These are phyloP conservation scores for Hygrophoropsis aurantiaca DNA, from an alignment of 768 basidiomycete genomes.

Conservation along the genomic window DNA sequence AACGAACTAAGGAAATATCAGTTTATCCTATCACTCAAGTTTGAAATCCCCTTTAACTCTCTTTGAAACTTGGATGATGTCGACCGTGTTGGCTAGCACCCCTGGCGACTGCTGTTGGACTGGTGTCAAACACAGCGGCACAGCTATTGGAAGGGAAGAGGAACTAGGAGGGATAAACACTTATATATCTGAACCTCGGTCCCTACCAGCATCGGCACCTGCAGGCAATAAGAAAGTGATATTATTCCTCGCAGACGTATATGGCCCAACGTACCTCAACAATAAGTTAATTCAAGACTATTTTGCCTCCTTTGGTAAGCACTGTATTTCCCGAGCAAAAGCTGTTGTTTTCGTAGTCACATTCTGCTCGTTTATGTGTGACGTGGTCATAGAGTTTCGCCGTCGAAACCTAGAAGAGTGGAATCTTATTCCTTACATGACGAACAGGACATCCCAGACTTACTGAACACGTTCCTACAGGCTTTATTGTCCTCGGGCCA, in stretches of 20 bases:
- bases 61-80: too few relatives aligned
- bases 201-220: conserved; percentile 3
- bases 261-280: conserved; percentile 53
- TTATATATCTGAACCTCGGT: conserved; percentile 51
- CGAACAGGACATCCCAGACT: too few relatives aligned
- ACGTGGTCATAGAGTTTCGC: too few relatives aligned
- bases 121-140: conserved; percentile 51
- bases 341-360: background rate
- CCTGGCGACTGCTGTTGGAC: conserved; percentile 48
- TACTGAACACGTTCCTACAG: too few relatives aligned
- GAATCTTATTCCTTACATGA: background rate
- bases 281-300: conserved; percentile 61
- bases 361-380: background rate
- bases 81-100: conserved; percentile 38
- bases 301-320: conserved; percentile 56
- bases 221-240: conserved; percentile 46
- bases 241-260: conserved; percentile 57
- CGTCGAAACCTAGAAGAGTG: background rate
- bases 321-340: too few relatives aligned
- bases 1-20: too few relatives aligned
- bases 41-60: too few relatives aligned
- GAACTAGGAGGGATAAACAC: conserved; percentile 49
- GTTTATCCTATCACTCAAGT: too few relatives aligned
- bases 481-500: conserved; percentile 55
- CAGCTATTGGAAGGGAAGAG: conserved; percentile 41